Evolutionary conservation across 305 asterid species (phyloP).

Genomic region (Plantago coronopus): DNA sequence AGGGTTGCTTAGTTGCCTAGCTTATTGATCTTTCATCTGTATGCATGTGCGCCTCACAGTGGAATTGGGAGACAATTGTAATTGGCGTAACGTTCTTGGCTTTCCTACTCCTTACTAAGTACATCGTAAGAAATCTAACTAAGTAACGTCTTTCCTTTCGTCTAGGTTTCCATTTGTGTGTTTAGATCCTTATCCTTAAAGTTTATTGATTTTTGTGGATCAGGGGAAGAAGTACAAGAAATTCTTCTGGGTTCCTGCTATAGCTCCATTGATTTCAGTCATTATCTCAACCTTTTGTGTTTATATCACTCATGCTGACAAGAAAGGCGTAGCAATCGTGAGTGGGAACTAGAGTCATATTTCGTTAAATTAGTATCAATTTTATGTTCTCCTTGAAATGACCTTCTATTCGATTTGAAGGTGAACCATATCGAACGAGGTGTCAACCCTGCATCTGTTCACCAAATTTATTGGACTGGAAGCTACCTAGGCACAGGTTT

Average conservation of each 20-base stretch:
- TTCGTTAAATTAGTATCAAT: neutral
- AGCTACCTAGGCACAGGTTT: conserved; percentile 43
- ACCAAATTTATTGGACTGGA: conserved; percentile 46
- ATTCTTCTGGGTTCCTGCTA: conserved; percentile 30
- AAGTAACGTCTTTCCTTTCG: neutral
- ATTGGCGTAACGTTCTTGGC: conserved; percentile 43
- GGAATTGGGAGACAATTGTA: conserved; percentile 53
- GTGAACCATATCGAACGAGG: conserved; percentile 53
- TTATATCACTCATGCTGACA: conserved; percentile 31
- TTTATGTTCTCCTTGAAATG: neutral
- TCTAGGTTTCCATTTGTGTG: neutral
- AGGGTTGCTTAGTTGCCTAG: neutral
- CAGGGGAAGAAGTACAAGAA: conserved; percentile 33
- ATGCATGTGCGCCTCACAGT: conserved; percentile 35
- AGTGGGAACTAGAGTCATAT: conserved; percentile 16
- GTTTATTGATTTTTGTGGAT: neutral
- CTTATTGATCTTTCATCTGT: neutral
- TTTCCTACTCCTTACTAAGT: conserved; percentile 37
- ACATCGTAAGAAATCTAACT: conserved; percentile 33
- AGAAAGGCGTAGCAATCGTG: conserved; percentile 43
- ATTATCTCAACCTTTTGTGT: conserved; percentile 33
- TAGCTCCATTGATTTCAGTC: conserved; percentile 29
- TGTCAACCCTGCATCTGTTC: conserved; percentile 47
- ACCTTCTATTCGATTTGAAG: conserved; percentile 19
- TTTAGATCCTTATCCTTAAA: neutral